Percentiles rank a stretch among this genome's conserved stretches.
phyloP scores from a whole-genome alignment of 345 rosid species.

The Salix suchowensis region DNA sequence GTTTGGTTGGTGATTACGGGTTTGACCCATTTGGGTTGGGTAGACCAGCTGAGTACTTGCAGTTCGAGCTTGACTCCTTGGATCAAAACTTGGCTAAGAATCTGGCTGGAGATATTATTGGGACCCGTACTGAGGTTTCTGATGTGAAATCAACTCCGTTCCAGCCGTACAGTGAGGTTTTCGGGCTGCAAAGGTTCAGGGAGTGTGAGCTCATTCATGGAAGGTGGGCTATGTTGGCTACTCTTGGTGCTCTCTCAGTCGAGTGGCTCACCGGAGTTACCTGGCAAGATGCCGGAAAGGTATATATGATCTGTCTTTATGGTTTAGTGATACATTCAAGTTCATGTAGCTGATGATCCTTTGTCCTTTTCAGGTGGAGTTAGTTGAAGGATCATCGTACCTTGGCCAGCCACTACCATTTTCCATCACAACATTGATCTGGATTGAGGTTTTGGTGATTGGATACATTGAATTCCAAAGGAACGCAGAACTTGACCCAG shows the following conservation, averaged over 20 bases:
- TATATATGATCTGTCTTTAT: not conserved
- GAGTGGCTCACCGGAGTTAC: slow-evolving; percentile 75
- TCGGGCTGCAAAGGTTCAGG: slow-evolving; percentile 69
- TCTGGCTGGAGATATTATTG: slow-evolving; percentile 47
- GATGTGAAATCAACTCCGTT: slow-evolving; percentile 63
- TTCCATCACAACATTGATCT: slow-evolving; percentile 76
- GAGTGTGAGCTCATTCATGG: slow-evolving; percentile 81
- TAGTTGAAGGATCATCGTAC: slow-evolving; percentile 87
- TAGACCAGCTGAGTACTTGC: slow-evolving; percentile 69
- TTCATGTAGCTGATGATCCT: not conserved
- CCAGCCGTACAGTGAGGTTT: slow-evolving; percentile 71
- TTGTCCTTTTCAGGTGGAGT: slow-evolving; percentile 59
- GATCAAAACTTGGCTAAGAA: slow-evolving; percentile 77
- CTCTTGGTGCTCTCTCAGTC: slow-evolving; percentile 64
- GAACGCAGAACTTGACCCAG: slow-evolving; percentile 84
- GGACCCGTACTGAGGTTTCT: slow-evolving; percentile 42
- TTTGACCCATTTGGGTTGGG: slow-evolving; percentile 75
- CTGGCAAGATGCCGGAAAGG: slow-evolving; percentile 88
- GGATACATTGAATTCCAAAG: slow-evolving; percentile 95
- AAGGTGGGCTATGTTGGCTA: slow-evolving; percentile 80
- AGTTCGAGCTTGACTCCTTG: slow-evolving; percentile 62
- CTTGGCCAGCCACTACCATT: slow-evolving; percentile 87
- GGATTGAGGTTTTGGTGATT: slow-evolving; percentile 76
- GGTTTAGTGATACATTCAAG: not conserved
- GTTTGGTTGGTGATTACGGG: slow-evolving; percentile 68